These are phyloP conservation scores for Niebla homalea DNA, from an alignment of 495 filamentous ascomycete species.

Conservation along the genomic window DNA sequence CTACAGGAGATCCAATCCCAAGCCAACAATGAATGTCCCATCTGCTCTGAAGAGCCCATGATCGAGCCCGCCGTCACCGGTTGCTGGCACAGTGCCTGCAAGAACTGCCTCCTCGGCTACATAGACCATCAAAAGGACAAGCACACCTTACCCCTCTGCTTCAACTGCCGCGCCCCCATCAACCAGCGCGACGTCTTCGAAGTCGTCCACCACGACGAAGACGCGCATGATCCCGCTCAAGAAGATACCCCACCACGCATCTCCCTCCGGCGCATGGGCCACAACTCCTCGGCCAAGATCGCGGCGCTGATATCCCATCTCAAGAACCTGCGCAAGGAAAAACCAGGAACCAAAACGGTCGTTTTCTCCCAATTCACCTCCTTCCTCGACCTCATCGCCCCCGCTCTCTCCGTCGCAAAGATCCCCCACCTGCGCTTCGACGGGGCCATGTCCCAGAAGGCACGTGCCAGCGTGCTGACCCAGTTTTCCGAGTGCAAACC, in stretches of 20 bases:
- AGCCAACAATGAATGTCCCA: constrained; percentile 77
- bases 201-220: constrained; percentile 48
- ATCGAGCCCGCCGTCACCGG: constrained; percentile 82
- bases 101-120: constrained; percentile 74
- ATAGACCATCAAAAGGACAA: constrained; percentile 75
- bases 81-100: constrained; percentile 95
- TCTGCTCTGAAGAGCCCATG: constrained; percentile 92
- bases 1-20: constrained; percentile 84
- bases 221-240: constrained; percentile 24
- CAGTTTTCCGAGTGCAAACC: constrained; percentile 41
- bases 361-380: constrained; percentile 96
- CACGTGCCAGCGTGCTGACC: constrained; percentile 57
- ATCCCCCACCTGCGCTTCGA: constrained; percentile 80
- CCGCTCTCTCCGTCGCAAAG: constrained; percentile 53
- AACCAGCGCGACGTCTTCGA: constrained; percentile 80
- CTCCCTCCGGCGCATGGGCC: constrained; percentile 65
- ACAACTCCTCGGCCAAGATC: constrained; percentile 77
- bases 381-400: constrained; percentile 81
- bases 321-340: constrained; percentile 43
- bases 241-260: constrained; percentile 44
- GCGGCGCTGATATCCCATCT: constrained; percentile 64
- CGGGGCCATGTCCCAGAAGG: constrained; percentile 77
- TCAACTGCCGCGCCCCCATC: constrained; percentile 75
- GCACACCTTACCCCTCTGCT: constrained; percentile 63
- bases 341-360: constrained; percentile 68